Percentiles rank a stretch among this genome's conserved stretches.
Evolutionary conservation across 2,329 filamentous ascomycete species (phyloP).

Genomic region (Dryadomyces sulphureus): DNA sequence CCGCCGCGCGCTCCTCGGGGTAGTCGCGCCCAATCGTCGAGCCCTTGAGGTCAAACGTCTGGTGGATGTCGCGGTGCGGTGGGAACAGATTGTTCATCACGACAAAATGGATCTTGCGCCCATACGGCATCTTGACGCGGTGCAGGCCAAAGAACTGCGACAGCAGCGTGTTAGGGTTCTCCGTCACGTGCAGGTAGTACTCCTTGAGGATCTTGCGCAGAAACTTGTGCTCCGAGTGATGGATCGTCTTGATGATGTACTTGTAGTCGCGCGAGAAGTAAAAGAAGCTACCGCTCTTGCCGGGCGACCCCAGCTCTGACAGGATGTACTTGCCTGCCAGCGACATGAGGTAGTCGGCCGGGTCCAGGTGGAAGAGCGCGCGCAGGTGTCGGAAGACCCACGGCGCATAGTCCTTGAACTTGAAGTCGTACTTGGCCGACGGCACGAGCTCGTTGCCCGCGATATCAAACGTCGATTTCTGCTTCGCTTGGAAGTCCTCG

Average conservation of each 20-base stretch:
- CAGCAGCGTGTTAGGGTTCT: slow-evolving; percentile 91
- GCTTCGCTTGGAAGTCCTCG: slow-evolving; percentile 82
- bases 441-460: slow-evolving; percentile 95
- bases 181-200: slow-evolving; percentile 83
- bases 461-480: slow-evolving; percentile 98
- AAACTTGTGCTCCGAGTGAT: slow-evolving; percentile 86
- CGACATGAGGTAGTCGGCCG: slow-evolving; percentile 95
- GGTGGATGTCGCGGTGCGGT: slow-evolving; percentile 91
- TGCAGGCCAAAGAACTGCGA: slow-evolving; percentile 97
- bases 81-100: slow-evolving; percentile 99
- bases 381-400: slow-evolving; percentile 96
- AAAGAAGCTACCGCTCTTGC: slow-evolving; percentile 98
- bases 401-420: slow-evolving; percentile 99
- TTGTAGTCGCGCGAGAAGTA: slow-evolving; percentile 99
- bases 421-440: slow-evolving; percentile 99
- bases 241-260: slow-evolving; percentile 99
- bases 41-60: slow-evolving; percentile 92
- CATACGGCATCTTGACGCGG: slow-evolving; percentile 95
- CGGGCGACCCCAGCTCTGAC: slow-evolving; percentile 89
- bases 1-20: slow-evolving; percentile 70
- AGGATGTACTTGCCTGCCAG: slow-evolving; percentile 97
- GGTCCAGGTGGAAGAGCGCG: slow-evolving; percentile 76
- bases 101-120: slow-evolving; percentile 96
- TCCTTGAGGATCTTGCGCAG: slow-evolving; percentile 72
- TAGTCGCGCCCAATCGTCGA: slow-evolving; percentile 91